Base-by-base conservation (phyloP, 352 stramenopile species). In the Elongisporangium anandrum region DNA sequence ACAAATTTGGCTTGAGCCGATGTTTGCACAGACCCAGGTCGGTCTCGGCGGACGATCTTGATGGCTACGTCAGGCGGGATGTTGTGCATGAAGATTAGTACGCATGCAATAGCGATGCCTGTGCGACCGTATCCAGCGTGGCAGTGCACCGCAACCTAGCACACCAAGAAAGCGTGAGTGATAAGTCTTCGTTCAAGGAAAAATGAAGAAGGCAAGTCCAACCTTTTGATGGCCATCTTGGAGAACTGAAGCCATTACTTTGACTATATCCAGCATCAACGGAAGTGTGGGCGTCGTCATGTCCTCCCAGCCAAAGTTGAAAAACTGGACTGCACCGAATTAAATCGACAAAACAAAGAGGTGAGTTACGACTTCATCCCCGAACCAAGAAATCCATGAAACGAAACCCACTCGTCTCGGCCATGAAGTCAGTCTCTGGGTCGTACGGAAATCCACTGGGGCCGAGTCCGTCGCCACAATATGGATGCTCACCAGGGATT, bases 271-370 rank as follows among this genome's bases (percentile, higher is more conserved):
- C 50, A 91, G 74, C 84, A 96, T 96, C 59, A 93, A 79, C n/a
- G 72, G 50, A 15, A 96, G 64, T 45, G 84, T 81, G 3, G 89
- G 89, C 0, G 82, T 93, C n/a, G 89, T 97, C 89, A 96, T 97
- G 57, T 96, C 89, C 66, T 95, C 87, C 89, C 89, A 97, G 1
- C 81, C 81, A 72, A 96, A 97, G 60, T 97, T 97, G 70, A 90
- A 94, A 65, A 96, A 95, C 16, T 75, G 79, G 54, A 97, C 88
- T 96, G 57, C 13, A 21, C 21, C 38, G 12, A 45, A 39, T 24
- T n/a, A n/a, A n/a, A n/a, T n/a, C n/a, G 38, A 10, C 9, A 51
- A 34, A 61, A 50, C 17, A 53, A 45, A 19, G 12, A 9, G 47
- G 48, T 53, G 57, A 24, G 47, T 13, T 45, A 5, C 22, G 15